phyloP scores from a whole-genome alignment of 2,329 filamentous ascomycete species.

The Colletotrichum sp. region DNA sequence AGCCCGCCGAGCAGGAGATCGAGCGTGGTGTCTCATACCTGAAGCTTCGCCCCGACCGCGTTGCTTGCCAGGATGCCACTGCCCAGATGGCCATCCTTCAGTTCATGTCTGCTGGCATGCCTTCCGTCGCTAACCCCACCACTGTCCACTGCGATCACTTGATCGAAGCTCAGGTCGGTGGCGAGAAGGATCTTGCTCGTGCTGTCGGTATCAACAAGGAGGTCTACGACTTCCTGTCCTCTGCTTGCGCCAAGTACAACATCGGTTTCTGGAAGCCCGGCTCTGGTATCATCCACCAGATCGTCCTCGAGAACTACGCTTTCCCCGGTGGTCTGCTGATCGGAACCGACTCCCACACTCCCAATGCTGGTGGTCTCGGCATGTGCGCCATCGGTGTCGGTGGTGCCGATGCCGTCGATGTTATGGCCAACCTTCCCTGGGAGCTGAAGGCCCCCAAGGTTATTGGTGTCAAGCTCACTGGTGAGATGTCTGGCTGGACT shows the following conservation, averaged over 20 bases:
- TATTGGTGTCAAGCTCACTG: constrained; percentile 95
- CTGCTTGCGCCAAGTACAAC: constrained; percentile 98
- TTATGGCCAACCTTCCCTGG: constrained; percentile 97
- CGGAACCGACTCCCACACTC: constrained; percentile 97
- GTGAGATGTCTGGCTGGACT: constrained; percentile 88
- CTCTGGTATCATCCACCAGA: constrained; percentile 99
- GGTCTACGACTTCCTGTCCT: constrained; percentile 96
- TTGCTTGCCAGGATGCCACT: constrained; percentile 99
- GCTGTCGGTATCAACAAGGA: constrained; percentile 97
- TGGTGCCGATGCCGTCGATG: constrained; percentile 97
- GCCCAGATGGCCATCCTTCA: constrained; percentile 99
- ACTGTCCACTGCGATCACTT: constrained; percentile 99
- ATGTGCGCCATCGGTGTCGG: constrained; percentile 96
- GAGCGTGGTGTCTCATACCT: constrained; percentile 95
- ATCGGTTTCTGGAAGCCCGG: constrained; percentile 99
- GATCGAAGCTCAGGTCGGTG: constrained; percentile 96
- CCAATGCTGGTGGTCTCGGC: constrained; percentile 94
- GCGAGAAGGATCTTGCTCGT: constrained; percentile 89
- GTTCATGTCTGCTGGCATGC: constrained; percentile 99
- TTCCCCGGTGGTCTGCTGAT: constrained; percentile 98
- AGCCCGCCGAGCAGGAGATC: constrained; percentile 95
- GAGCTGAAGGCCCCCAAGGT: constrained; percentile 98
- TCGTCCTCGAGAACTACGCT: constrained; percentile 97
- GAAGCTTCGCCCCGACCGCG: constrained; percentile 94
- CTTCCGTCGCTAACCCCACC: constrained; percentile 88